Base-by-base conservation (phyloP, 2,329 filamentous ascomycete species). In the Colletotrichum plurivorum region DNA sequence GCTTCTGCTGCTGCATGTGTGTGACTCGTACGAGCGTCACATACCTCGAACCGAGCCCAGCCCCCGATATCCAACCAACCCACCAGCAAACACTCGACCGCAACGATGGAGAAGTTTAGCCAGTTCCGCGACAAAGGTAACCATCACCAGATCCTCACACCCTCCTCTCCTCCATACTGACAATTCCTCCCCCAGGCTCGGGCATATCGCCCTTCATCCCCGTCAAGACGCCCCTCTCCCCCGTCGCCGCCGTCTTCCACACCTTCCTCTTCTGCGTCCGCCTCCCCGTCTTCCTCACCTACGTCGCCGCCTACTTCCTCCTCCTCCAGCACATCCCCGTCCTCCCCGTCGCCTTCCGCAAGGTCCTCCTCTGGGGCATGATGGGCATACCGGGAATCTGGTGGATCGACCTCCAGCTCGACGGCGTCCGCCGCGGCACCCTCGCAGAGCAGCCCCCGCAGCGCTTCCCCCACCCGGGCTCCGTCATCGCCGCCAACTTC, bases 321-420 rank as follows among this genome's bases (percentile, higher is more conserved):
- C 75, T 97, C 70, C 87, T 98, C 61, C 93, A 95, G 82, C 93
- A 92, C 87, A 10, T 31, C 27, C 88, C 97, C 15, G 94, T 94
- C 0, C 63, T 89, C 20, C 87, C 87, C 15, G 80, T 83, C 39
- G 79, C 85, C 67, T 76, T 90, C 51, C 94, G 94, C 76, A 98
- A 98, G 82, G 89, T 93, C 13, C 89, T 94, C 56, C 83, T 98
- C 61, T 98, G 96, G 95, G 88, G 90, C 70, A 88, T 98, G 73
- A 88, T 99, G 74, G 92, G 90, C 45, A 92, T 97, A 68, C 94
- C 95, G 0, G 95, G 96, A 31, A 93, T 99, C 67, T 98, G 95
- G 94, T 98, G 95, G 95, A 92, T 98, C 65, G 96, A 99, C 81
- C 85, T 99, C n/a, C 95, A 98, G 80, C 94, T 99, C 73, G 96